Conservation (phyloP, 805 yeast species). For the Tetrapisispora nanseiensis region DNA sequence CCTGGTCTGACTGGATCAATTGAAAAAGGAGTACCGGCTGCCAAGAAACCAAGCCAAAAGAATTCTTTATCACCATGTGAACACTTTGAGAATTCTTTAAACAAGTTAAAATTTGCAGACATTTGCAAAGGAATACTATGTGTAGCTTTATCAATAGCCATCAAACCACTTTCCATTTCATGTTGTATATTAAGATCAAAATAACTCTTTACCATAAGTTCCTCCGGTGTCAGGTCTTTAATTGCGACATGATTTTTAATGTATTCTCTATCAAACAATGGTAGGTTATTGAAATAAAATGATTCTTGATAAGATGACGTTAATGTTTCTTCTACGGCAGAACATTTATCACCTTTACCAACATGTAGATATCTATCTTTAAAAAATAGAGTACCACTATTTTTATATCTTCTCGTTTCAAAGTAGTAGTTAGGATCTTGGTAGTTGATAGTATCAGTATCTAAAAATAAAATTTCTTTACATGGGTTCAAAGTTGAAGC, state of each 20-base stretch:
- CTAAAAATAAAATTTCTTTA: constrained; percentile 39
- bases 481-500: constrained; percentile 43
- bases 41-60: constrained; percentile 57
- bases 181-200: constrained; percentile 36
- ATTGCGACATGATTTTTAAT: constrained; percentile 6
- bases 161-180: constrained; percentile 42
- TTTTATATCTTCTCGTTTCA: constrained; percentile 12
- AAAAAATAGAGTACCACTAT: constrained; percentile 8
- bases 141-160: constrained; percentile 29
- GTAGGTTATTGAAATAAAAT: constrained; percentile 29
- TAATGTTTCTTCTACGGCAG: constrained; percentile 37
- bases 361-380: constrained; percentile 4
- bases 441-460: constrained; percentile 42
- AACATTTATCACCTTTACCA: constrained; percentile 25
- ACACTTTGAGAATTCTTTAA: constrained; percentile 37
- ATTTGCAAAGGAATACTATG: constrained; percentile 43
- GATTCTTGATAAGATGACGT: constrained; percentile 37
- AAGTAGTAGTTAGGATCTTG: constrained; percentile 31
- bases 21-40: constrained; percentile 41
- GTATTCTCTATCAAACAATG: constrained; percentile 7
- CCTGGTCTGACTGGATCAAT: constrained; percentile 10
- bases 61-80: constrained; percentile 71
- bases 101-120: constrained; percentile 35
- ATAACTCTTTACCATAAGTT: constrained; percentile 32
- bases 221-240: constrained; percentile 18